Conservation (phyloP, 2,329 filamentous ascomycete species). For the Aureobasidium lini region DNA sequence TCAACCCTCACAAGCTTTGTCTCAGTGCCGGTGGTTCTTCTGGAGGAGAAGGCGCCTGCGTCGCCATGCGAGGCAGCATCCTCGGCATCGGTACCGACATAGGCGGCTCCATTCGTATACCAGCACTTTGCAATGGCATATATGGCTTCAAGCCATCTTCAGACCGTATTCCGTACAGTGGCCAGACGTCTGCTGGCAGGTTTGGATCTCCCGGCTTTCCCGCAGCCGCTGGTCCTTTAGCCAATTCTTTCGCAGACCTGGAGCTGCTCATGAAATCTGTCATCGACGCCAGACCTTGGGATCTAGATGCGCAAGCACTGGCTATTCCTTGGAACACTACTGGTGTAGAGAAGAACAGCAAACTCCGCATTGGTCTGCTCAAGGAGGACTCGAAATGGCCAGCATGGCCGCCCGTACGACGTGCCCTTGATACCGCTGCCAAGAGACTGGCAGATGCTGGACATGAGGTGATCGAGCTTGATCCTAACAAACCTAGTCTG, state of each 20-base stretch:
- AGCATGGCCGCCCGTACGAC: too few relatives aligned
- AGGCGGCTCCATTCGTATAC: conserved; percentile 62
- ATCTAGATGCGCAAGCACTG: conserved; percentile 48
- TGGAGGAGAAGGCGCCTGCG: conserved; percentile 56
- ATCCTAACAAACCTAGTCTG: too few relatives aligned
- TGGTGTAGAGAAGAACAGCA: too few relatives aligned
- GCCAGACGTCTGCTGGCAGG: not conserved
- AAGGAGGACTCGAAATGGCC: too few relatives aligned
- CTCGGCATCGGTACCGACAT: conserved; percentile 58
- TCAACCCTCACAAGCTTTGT: conserved; percentile 56
- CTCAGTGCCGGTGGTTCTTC: conserved; percentile 57
- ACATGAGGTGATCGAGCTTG: too few relatives aligned
- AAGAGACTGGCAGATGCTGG: too few relatives aligned
- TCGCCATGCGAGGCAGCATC: conserved; percentile 51
- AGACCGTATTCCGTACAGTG: conserved; percentile 54
- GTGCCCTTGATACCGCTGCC: too few relatives aligned
- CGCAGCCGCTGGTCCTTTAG: conserved; percentile 43
- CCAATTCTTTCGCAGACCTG: conserved; percentile 45
- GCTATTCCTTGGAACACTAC: conserved; percentile 47
- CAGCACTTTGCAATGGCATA: conserved; percentile 61
- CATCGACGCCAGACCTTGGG: conserved; percentile 48
- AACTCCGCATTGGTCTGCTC: too few relatives aligned
- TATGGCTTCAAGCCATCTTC: conserved; percentile 32
- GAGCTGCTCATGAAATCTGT: conserved; percentile 47
- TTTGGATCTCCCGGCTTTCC: conserved; percentile 36